Evolutionary conservation across 768 basidiomycete species (phyloP).

Genomic region (Suillus weaverae): DNA sequence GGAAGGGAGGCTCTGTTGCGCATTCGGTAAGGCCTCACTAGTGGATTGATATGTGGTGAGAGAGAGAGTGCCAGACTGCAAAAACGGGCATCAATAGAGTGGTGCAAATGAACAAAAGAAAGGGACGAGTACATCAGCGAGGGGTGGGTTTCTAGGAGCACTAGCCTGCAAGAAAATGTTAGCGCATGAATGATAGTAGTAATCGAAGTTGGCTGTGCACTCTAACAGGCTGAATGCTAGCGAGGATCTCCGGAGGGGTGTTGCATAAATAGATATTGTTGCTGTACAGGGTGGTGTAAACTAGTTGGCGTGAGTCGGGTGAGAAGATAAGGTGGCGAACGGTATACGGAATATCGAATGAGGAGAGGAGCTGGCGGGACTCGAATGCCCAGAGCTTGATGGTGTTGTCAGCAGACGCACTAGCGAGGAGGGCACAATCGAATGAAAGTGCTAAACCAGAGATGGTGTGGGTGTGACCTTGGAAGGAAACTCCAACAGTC

Average conservation of each 20-base stretch:
- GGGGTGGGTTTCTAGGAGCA: background rate
- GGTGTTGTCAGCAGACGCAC: background rate
- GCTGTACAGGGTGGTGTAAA: background rate
- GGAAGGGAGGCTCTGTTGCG: too few relatives aligned
- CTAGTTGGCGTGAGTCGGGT: background rate
- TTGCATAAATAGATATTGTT: background rate
- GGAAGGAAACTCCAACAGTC: background rate
- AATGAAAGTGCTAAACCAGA: background rate
- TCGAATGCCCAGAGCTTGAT: background rate
- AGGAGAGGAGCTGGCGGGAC: background rate
- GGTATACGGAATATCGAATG: background rate
- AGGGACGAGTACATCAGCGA: background rate
- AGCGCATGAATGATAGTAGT: background rate
- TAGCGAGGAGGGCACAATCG: background rate
- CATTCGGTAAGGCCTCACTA: too few relatives aligned
- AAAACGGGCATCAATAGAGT: too few relatives aligned
- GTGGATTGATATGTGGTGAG: too few relatives aligned
- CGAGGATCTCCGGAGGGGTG: background rate
- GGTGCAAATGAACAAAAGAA: background rate
- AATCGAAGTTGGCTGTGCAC: background rate
- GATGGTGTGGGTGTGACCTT: background rate
- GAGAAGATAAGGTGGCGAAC: background rate
- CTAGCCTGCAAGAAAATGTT: background rate
- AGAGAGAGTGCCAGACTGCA: background rate
- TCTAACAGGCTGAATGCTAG: background rate